Conservation (phyloP, 83 land plant species). For the Thuja plicata region DNA sequence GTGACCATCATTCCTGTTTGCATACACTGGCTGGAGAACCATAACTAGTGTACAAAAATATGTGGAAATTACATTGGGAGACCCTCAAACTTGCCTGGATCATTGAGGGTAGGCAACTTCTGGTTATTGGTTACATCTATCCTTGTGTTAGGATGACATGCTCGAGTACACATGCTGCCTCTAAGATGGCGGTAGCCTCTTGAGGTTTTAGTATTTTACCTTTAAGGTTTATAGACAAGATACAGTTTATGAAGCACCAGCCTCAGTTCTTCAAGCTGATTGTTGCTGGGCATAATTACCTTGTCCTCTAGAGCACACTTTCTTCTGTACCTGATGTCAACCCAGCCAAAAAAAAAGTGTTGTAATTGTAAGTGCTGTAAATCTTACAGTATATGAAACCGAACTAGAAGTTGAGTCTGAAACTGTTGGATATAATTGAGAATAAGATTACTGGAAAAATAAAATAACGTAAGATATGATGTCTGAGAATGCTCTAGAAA, state of each 20-base stretch:
- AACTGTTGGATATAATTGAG: not conserved
- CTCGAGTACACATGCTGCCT: not conserved
- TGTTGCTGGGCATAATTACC: not conserved
- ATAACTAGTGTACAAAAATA: not conserved
- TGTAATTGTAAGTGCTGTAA: not conserved
- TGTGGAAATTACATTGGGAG: no score
- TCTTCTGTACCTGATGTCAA: not conserved
- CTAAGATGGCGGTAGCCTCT: not conserved
- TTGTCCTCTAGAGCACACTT: not conserved
- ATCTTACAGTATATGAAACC: not conserved
- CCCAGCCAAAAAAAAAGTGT: not conserved
- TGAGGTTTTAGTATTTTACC: not conserved
- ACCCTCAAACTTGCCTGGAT: not conserved
- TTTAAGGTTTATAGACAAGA: not conserved
- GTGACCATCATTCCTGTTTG: not conserved
- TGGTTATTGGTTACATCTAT: not conserved
- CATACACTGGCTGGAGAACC: not conserved
- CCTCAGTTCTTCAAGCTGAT: not conserved
- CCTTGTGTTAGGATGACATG: not conserved
- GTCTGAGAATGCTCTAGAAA: not conserved
- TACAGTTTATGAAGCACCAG: not conserved
- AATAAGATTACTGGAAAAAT: no score
- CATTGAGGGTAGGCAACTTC: not conserved
- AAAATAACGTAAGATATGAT: not conserved
- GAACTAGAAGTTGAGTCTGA: not conserved